Evolutionary conservation across 2,329 filamentous ascomycete genomes (phyloP), one percentile per base, ranked within the genome.

Genomic region (Byssoonygena ceratinophila): DNA sequence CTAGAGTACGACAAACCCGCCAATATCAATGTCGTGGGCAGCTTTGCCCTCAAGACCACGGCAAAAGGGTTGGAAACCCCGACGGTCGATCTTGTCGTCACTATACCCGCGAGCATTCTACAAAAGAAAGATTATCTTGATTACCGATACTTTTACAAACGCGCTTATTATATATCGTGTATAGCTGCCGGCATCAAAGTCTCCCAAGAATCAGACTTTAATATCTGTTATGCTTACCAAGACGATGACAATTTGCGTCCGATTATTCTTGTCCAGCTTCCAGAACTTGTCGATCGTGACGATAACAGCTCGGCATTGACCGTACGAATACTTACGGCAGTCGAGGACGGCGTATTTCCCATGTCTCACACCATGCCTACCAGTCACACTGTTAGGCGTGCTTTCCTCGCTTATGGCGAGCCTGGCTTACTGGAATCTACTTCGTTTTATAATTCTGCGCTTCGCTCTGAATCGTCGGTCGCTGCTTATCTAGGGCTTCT

Each of bases 111-210:
- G 53, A 71, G 78, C 0, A 70, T 95, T 11, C 90, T 97, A 62
- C 88, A 95, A 63, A 87, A 94, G 41, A 97, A 97, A 70, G 92
- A 98, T 68, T 96, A 91, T 66, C 76, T 90, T 46, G 89, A 95
- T 66, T 78, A 92, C 73, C 81, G 92, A 56, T 97, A 94, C 71
- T 95, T 96, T 64, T 90, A 96, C 71, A 94, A 95, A 63, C 77
- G 90, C 57, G 86, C 92, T 11, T 97, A 91, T 68, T 97, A 94
- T 64, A 73, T 97, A 47, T 87, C 90, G 31, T 87, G 85, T 58
- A 73, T 97, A 52, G 82, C 88, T 12, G 81, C 80, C 27, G 81
- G 79, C 3, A 72, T 97, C 49, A 80, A 81, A 58, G 73, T 77
- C 34, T 70, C 77, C 2, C 68, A 82, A 43, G 72, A 71, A 3